Percentiles rank a stretch among this genome's conserved stretches.
These are phyloP conservation scores for Solanum chmielewskii DNA, from an alignment of 257 asterid species.

Conservation along the genomic window DNA sequence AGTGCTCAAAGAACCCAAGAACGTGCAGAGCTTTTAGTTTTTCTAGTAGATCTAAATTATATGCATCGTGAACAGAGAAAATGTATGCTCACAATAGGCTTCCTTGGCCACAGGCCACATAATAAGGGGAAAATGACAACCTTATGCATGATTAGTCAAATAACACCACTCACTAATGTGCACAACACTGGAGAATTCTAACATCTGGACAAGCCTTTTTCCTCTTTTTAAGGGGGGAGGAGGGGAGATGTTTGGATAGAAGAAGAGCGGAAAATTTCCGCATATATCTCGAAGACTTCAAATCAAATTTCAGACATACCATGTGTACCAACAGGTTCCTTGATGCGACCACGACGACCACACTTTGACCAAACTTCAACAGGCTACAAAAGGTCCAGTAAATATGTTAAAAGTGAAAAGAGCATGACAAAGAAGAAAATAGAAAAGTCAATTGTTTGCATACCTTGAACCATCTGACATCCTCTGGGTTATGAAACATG, in stretches of 20 bases:
- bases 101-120: background rate
- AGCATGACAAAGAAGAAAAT: background rate
- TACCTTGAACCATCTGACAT: slow-evolving; percentile 99
- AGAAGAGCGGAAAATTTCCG: background rate
- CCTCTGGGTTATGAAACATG: slow-evolving; percentile 97
- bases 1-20: background rate
- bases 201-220: background rate
- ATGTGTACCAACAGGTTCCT: slow-evolving; percentile 97
- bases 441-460: background rate
- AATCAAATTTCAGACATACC: slow-evolving; percentile 35
- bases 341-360: slow-evolving; percentile 93
- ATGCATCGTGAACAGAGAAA: background rate
- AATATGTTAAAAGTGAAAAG: background rate
- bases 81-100: background rate
- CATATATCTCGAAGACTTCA: background rate
- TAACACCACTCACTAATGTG: background rate
- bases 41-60: background rate
- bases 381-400: slow-evolving; percentile 45
- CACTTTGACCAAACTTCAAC: slow-evolving; percentile 87
- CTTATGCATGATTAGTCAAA: background rate
- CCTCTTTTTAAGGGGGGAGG: background rate
- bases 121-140: background rate
- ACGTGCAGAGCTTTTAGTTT: background rate
- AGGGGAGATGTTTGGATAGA: background rate
- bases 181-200: background rate